Evolutionary conservation across 1,284 basidiomycete species (phyloP).

Genomic region (Sparassis latifolia): DNA sequence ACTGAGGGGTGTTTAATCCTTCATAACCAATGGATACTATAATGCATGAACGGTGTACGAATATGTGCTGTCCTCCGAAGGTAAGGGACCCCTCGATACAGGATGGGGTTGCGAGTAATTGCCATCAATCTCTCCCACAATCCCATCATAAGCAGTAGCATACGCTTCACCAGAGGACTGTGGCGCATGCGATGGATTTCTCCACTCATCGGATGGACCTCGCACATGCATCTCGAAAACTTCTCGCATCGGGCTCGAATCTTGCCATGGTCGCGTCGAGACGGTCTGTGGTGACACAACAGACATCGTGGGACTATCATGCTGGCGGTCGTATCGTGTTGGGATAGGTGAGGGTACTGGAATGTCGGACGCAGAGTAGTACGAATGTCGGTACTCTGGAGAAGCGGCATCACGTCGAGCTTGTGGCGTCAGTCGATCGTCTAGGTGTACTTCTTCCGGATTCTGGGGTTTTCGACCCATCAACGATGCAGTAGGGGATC

Average conservation of each 20-base stretch:
- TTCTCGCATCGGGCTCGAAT: slow-evolving; percentile 13
- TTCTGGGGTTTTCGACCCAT: slow-evolving; percentile 14
- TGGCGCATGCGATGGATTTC: slow-evolving; percentile 8
- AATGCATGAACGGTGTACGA: background rate
- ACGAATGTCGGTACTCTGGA: slow-evolving; percentile 38
- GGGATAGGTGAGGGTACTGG: slow-evolving; percentile 50
- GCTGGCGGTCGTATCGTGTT: slow-evolving; percentile 19
- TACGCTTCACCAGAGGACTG: slow-evolving; percentile 13
- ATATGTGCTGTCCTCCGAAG: background rate
- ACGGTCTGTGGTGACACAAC: slow-evolving; percentile 20
- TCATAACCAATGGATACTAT: background rate
- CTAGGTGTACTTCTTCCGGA: slow-evolving; percentile 8
- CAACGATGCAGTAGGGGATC: slow-evolving; percentile 15
- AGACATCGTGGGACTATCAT: slow-evolving; percentile 23
- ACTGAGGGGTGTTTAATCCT: too few species aligned
- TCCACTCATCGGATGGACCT: slow-evolving; percentile 19
- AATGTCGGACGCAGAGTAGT: slow-evolving; percentile 65
- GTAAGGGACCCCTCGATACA: background rate
- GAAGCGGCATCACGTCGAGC: slow-evolving; percentile 15
- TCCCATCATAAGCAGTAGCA: slow-evolving; percentile 12
- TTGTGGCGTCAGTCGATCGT: slow-evolving; percentile 12
- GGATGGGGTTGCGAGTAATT: slow-evolving; percentile 1
- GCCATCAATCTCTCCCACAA: slow-evolving; percentile 1
- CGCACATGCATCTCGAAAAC: slow-evolving; percentile 53
- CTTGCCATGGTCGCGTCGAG: slow-evolving; percentile 11